Percentiles rank a stretch among this genome's conserved stretches.
Conservation (phyloP, 306 rosid species). For the Acacia crassicarpa region DNA sequence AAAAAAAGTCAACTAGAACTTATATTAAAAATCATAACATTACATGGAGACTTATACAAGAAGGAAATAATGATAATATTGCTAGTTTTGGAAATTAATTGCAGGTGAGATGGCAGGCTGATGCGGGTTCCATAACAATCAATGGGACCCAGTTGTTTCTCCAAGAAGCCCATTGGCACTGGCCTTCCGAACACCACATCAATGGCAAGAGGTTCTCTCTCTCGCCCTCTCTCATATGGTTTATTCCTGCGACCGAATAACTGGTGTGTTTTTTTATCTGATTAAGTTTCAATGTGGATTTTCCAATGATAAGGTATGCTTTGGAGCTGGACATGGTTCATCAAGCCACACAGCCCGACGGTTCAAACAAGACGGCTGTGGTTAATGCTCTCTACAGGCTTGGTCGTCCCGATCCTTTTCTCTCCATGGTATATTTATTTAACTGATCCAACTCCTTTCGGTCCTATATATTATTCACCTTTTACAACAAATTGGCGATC, state of each 20-base stretch:
- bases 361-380: slow-evolving; percentile 47
- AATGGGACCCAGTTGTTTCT: slow-evolving; percentile 55
- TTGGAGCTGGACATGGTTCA: slow-evolving; percentile 79
- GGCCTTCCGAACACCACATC: slow-evolving; percentile 74
- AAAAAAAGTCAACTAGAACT: too few relatives aligned
- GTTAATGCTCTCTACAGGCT: slow-evolving; percentile 49
- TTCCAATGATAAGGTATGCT: slow-evolving; percentile 45
- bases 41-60: neutral
- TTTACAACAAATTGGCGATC: too few relatives aligned
- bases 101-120: slow-evolving; percentile 50
- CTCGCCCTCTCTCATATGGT: neutral
- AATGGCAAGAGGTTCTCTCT: slow-evolving; percentile 49
- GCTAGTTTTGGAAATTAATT: neutral
- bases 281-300: neutral
- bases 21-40: neutral
- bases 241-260: neutral
- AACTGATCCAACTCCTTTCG: neutral
- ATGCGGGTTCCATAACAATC: slow-evolving; percentile 48
- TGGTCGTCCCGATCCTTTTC: slow-evolving; percentile 58
- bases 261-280: neutral
- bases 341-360: slow-evolving; percentile 35
- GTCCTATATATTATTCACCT: neutral
- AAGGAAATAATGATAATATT: neutral
- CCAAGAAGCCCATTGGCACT: slow-evolving; percentile 69
- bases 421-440: slow-evolving; percentile 41